Percentiles rank a stretch among this genome's conserved stretches.
Conservation (phyloP, 2,329 filamentous ascomycete species). For the Scopulariopsis brevicaulis region DNA sequence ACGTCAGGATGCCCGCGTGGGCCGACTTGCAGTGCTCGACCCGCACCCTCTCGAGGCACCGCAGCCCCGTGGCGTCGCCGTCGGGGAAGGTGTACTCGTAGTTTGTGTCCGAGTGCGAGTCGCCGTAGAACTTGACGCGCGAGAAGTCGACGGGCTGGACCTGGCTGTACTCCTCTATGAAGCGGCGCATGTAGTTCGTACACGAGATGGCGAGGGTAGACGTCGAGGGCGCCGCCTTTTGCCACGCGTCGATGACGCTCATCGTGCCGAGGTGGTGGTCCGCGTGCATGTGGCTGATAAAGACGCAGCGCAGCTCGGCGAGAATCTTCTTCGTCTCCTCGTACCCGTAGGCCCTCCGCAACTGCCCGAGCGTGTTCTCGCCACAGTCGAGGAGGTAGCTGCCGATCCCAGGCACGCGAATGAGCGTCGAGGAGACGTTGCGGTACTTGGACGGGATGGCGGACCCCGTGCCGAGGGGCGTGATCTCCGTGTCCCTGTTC, state of each 20-base stretch:
- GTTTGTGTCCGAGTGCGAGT: conserved; percentile 8
- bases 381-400: conserved; percentile 86
- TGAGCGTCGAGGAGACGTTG: conserved; percentile 82
- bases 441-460: conserved; percentile 85
- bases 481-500: conserved; percentile 67
- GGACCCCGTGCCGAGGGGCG: conserved; percentile 84
- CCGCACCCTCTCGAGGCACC: conserved; percentile 50
- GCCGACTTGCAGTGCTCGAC: conserved; percentile 76
- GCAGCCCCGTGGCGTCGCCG: conserved; percentile 45
- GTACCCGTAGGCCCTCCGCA: conserved; percentile 60
- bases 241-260: conserved; percentile 77
- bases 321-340: conserved; percentile 60
- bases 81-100: conserved; percentile 20
- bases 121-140: conserved; percentile 24
- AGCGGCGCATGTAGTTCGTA: conserved; percentile 58
- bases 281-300: conserved; percentile 92
- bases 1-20: conserved; percentile 66
- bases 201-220: conserved; percentile 53
- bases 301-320: conserved; percentile 68
- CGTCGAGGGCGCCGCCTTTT: conserved; percentile 32
- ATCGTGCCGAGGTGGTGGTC: conserved; percentile 86
- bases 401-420: conserved; percentile 76
- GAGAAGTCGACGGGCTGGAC: conserved; percentile 67
- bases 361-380: conserved; percentile 82
- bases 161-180: conserved; percentile 67